Evolutionary conservation across 1,284 basidiomycete genomes (phyloP).

Genomic region (Paramarasmius palmivorus): DNA sequence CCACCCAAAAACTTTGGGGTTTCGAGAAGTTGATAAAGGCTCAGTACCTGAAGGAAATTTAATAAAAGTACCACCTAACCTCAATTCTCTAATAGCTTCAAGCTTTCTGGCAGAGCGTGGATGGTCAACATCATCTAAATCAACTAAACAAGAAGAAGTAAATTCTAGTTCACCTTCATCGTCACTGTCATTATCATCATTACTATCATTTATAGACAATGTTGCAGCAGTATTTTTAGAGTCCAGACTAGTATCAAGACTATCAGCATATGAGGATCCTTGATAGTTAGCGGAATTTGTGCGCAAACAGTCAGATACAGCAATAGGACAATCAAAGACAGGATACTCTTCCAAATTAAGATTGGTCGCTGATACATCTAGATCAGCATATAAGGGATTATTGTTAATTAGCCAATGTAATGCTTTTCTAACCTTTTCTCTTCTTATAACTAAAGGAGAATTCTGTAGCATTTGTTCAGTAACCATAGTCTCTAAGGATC

Average conservation of each 20-base stretch:
- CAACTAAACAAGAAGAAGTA: background rate
- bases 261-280: background rate
- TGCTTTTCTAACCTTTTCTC: background rate
- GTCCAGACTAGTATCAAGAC: no score
- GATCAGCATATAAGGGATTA: slow-evolving; percentile 4
- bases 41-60: background rate
- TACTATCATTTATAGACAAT: background rate
- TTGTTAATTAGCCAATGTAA: background rate
- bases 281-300: background rate
- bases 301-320: background rate
- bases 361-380: background rate
- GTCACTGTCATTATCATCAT: background rate
- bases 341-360: background rate
- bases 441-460: background rate
- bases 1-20: slow-evolving; percentile 8
- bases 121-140: no score
- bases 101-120: no score
- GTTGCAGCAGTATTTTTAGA: no score
- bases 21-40: background rate
- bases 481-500: background rate
- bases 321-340: background rate
- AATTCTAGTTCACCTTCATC: background rate
- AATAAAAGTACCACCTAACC: background rate
- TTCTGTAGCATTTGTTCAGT: background rate
- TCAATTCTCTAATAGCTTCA: slow-evolving; percentile 1